Base-by-base conservation (phyloP, 106 monocot genomes). In the Allium fistulosum region DNA sequence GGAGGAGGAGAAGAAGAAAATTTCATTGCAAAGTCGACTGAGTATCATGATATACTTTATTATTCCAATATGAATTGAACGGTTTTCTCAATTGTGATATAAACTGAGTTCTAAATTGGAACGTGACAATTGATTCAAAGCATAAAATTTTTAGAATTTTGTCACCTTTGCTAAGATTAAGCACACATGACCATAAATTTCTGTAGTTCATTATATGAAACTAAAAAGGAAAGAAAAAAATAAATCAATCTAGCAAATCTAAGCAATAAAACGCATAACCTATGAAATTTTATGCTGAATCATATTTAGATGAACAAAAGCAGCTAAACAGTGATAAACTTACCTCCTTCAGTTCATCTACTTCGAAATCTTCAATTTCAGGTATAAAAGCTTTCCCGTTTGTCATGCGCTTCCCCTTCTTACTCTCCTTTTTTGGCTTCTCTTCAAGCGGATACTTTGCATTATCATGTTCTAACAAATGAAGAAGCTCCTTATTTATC, bases 331-430 rank as follows among this genome's bases (percentile, higher is more conserved):
- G 5, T 37, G 37, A 37, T 37, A 37, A 56, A 53, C 63, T 62
- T 84, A 96, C 97, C 92, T 97, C 89, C 78, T 77, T 84, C 70
- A 97, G 76, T 67, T 92, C 80, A 65, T 75, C 78, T 26, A 82
- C 84, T 22, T 89, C 84, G 74, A 92, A 92, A 73, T 97, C 89
- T 72, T 97, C 97, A 80, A 92, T 81, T 72, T 87, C 84, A 53
- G 68, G n/a, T 26, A 58, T 27, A 64, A 63, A 75, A 78, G 77
- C 68, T 74, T 80, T 92, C 53, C 80, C 84, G 77, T 89, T 92
- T 56, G 59, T 71, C 15, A 49, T 47, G 14, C 70, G 88, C 72
- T 84, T 93, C 65, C 88, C 84, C 73, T 89, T 96, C 66, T 84
- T 89, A 73, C 75, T 92, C 48, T 81, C 82, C 72, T 86, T 86